Conservation (phyloP, 148 eudicot species). For the Drosera capensis region DNA sequence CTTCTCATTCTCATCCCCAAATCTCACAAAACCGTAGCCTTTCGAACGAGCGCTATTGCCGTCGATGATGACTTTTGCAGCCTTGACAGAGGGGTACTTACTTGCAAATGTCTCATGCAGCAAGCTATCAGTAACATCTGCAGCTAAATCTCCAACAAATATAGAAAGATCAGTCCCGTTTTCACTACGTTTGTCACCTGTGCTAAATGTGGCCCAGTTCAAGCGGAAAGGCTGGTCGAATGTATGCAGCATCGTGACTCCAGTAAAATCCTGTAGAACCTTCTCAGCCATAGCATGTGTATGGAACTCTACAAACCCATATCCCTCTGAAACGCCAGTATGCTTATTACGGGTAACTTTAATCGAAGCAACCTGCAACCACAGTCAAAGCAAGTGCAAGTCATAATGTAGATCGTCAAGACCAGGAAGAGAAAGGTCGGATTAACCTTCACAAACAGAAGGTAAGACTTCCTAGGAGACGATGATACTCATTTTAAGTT, state of each 20-base stretch:
- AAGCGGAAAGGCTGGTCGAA: slow-evolving; percentile 63
- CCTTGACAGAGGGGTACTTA: slow-evolving; percentile 63
- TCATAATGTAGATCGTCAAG: background rate
- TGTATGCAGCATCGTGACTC: slow-evolving; percentile 61
- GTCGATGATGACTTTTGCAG: slow-evolving; percentile 93
- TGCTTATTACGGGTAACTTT: slow-evolving; percentile 84
- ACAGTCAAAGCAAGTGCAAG: background rate
- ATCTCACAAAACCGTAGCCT: slow-evolving; percentile 91
- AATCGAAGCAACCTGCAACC: slow-evolving; percentile 41
- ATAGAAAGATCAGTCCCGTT: slow-evolving; percentile 57
- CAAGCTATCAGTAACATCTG: slow-evolving; percentile 76
- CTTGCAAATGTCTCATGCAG: slow-evolving; percentile 75
- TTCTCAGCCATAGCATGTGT: slow-evolving; percentile 72
- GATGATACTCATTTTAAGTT: too few relatives aligned
- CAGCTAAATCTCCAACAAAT: slow-evolving; percentile 90
- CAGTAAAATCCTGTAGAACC: slow-evolving; percentile 54
- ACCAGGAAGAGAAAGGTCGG: background rate
- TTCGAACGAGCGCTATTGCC: slow-evolving; percentile 59
- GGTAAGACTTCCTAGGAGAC: too few relatives aligned
- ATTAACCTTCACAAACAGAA: background rate
- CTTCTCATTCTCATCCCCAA: slow-evolving; percentile 81
- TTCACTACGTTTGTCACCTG: slow-evolving; percentile 69
- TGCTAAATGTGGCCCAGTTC: slow-evolving; percentile 90
- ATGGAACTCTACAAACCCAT: slow-evolving; percentile 73
- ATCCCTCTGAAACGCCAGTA: slow-evolving; percentile 64